Percentiles rank a stretch among this genome's conserved stretches.
phyloP scores from a whole-genome alignment of 2,329 filamentous ascomycete species.

The Chrysoporthe austroafricana region DNA sequence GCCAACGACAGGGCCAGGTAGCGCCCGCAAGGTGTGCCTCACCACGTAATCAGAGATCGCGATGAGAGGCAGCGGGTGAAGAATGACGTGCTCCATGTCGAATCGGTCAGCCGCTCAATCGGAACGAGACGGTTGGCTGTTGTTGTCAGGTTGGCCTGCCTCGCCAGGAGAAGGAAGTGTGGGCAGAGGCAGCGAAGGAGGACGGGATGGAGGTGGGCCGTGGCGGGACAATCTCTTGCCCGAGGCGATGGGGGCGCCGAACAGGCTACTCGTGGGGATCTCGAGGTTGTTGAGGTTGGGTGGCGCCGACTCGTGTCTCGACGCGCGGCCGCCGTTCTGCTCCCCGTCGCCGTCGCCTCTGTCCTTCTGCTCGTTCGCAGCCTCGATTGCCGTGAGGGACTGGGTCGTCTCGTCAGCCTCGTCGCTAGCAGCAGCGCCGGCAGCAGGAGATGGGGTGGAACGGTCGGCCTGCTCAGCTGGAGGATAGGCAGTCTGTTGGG shows the following conservation, averaged over 20 bases:
- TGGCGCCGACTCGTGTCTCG: not conserved
- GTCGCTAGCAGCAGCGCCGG: not conserved
- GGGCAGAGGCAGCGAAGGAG: conserved; percentile 9
- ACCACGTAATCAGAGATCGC: conserved; percentile 97
- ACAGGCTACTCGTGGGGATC: not conserved
- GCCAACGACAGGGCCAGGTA: conserved; percentile 78
- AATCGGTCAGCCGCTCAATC: not conserved
- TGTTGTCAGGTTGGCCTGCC: not conserved
- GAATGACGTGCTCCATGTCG: conserved; percentile 47
- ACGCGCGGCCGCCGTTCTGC: not conserved
- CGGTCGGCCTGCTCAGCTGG: not conserved
- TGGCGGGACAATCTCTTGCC: not conserved
- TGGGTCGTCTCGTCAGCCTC: not conserved
- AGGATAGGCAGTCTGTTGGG: not conserved
- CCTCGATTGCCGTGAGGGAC: not conserved
- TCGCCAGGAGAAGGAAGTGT: not conserved
- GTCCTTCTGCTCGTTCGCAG: not conserved
- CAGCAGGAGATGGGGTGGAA: not conserved
- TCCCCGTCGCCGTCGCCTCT: not conserved
- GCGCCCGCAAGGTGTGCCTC: conserved; percentile 78
- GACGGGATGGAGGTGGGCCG: conserved; percentile 2
- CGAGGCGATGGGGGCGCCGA: not conserved
- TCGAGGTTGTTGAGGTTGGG: conserved; percentile 3
- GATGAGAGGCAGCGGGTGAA: conserved; percentile 93
- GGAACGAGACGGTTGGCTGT: not conserved